These are phyloP conservation scores for Phytopythium helicoides DNA, from an alignment of 352 stramenopile genomes.

Conservation along the genomic window DNA sequence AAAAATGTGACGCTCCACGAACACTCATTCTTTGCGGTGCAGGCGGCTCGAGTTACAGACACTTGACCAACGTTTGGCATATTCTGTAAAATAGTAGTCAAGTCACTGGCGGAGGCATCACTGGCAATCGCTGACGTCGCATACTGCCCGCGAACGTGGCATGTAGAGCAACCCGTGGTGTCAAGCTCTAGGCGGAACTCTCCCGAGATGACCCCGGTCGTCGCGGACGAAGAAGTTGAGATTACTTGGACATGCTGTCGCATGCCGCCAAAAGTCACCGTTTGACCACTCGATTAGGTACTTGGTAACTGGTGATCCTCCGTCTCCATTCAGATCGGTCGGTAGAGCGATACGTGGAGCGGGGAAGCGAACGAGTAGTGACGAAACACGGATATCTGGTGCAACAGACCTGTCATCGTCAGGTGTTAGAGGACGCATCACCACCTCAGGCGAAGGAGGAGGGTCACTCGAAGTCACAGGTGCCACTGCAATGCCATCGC, in stretches of 20 bases:
- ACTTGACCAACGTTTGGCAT: constrained; percentile 94
- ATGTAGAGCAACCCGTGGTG: constrained; percentile 72
- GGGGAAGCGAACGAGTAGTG: constrained; percentile 83
- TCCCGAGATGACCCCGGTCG: constrained; percentile 32
- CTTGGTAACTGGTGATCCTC: constrained; percentile 77
- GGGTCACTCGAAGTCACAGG: constrained; percentile 89
- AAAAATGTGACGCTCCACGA: constrained; percentile 81
- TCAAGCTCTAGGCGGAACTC: constrained; percentile 86
- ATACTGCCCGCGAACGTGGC: constrained; percentile 65
- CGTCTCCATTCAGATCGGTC: constrained; percentile 76
- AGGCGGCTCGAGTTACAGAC: constrained; percentile 46
- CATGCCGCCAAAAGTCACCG: constrained; percentile 67
- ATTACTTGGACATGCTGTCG: constrained; percentile 65
- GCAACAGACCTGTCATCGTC: constrained; percentile 30
- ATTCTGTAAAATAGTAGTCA: constrained; percentile 90
- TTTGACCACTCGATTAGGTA: constrained; percentile 95
- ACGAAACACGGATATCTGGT: constrained; percentile 63
- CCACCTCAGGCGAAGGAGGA: constrained; percentile 67
- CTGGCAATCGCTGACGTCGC: constrained; percentile 73
- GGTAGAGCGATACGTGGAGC: constrained; percentile 43
- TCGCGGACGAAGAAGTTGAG: constrained; percentile 37
- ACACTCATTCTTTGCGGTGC: constrained; percentile 51
- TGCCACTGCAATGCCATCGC: constrained; percentile 65
- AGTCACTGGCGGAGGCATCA: constrained; percentile 42
- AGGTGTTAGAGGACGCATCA: constrained; percentile 37